Base-by-base conservation (phyloP, 495 filamentous ascomycete species). In the Xanthoparmelia taractica region DNA sequence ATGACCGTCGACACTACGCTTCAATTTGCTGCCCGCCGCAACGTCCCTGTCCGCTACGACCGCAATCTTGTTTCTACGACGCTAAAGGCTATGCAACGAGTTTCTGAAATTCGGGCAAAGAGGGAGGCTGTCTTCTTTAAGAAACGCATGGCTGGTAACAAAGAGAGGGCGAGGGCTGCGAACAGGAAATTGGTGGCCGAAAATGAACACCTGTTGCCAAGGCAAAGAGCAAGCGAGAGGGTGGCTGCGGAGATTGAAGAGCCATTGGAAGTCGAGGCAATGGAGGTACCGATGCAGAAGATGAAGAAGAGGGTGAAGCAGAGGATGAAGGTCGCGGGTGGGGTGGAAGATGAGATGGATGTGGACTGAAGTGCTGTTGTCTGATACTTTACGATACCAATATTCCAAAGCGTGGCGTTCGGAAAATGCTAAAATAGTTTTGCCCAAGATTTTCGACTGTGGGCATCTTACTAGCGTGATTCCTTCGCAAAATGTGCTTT, bases 1-100 rank as follows among this genome's bases (percentile, higher is more conserved):
- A 92, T 96, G 87, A 86, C 88, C 66, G 92, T 97, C 75, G 94
- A 99, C 82, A 86, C 82, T 64, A 95, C 93, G 8, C 87, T 99
- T 59, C 85, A 88, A 71, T 96, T 99, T 81, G 86, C 91, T 60
- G 85, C 87, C 61, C 90, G 91, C 68, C 89, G 95, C 77, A 96
- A 97, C 80, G 84, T 96, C 59, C 94, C 94, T 68, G 84, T 94
- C 62, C 90, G 91, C 70, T 98, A 98, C 86, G 86, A 96, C 82
- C 87, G 94, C 73, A 89, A 96, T 63, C 82, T 94, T 58, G 86
- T 96, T 34, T 83, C 84, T 60, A 88, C 85, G 68, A 97, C 94
- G 18, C 81, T 97, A 74, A 85, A 85, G 66, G 92, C 93, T 60
- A 98, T 98, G 90, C 80, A 90, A 76, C 85, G 94, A 61, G 86